Evolutionary conservation across 148 eudicot species (phyloP).

Genomic region (Silene conica): DNA sequence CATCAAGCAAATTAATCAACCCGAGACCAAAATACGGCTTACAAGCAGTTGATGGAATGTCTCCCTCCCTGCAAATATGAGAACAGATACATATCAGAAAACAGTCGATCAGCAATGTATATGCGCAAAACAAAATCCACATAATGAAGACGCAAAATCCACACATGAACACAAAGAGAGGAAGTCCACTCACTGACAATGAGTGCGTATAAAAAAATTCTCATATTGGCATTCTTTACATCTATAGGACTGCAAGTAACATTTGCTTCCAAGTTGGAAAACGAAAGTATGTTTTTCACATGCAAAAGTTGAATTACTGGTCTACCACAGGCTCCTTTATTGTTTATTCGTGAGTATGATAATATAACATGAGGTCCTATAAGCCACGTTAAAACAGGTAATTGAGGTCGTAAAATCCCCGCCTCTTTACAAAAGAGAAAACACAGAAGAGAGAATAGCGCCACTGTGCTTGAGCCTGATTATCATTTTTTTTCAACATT

Average conservation of each 20-base stretch:
- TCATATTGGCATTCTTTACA: background rate
- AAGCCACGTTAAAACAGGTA: background rate
- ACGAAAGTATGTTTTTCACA: background rate
- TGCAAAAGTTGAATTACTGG: background rate
- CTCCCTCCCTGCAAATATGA: constrained; percentile 61
- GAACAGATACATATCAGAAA: constrained; percentile 22
- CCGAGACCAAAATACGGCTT: constrained; percentile 29
- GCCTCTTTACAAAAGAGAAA: background rate
- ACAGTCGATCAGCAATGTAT: background rate
- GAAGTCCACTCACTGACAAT: background rate
- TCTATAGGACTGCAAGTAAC: background rate
- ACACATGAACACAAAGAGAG: background rate
- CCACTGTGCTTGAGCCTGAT: background rate
- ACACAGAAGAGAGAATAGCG: background rate
- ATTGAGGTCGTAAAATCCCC: background rate
- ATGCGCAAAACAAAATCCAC: background rate
- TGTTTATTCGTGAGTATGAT: background rate
- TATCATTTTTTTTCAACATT: background rate
- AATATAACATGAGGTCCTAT: background rate
- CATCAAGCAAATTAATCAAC: background rate
- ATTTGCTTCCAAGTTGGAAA: background rate
- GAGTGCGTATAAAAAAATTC: background rate
- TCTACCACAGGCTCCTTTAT: background rate
- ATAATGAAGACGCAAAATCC: background rate
- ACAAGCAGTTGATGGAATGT: constrained; percentile 67